Evolutionary conservation across 768 basidiomycete genomes (phyloP).

Genomic region (Serpula lacrymans): DNA sequence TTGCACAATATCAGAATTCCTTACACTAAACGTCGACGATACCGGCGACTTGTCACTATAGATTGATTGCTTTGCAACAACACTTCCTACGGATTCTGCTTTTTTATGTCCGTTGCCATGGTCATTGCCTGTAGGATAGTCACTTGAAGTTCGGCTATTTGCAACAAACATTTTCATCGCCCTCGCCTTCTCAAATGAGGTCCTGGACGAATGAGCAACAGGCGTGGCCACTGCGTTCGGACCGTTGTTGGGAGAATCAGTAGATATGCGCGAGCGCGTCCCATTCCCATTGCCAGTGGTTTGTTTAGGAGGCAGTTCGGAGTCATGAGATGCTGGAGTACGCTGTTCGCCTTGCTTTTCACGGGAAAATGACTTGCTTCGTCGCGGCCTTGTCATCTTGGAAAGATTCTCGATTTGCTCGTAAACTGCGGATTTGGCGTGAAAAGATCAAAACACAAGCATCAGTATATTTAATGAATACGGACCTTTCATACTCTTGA

Average conservation of each 20-base stretch:
- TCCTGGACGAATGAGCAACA: slow-evolving; percentile 34
- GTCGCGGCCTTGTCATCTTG: slow-evolving; percentile 51
- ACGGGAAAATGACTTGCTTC: slow-evolving; percentile 68
- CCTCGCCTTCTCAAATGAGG: slow-evolving; percentile 64
- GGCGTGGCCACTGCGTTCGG: slow-evolving; percentile 9
- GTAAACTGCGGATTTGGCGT: slow-evolving; percentile 50
- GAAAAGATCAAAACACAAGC: slow-evolving; percentile 14
- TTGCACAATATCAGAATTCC: too few species aligned
- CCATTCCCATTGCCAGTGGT: slow-evolving; percentile 18
- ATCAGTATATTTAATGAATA: slow-evolving; percentile 5
- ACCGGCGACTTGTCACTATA: slow-evolving; percentile 33
- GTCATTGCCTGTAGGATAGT: slow-evolving; percentile 38
- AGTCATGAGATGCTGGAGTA: slow-evolving; percentile 26
- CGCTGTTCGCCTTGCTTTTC: slow-evolving; percentile 48
- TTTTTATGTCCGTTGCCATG: slow-evolving; percentile 49
- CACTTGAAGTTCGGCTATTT: slow-evolving; percentile 36
- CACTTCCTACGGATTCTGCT: slow-evolving; percentile 52
- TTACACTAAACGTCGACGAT: slow-evolving; percentile 31
- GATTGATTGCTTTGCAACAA: slow-evolving; percentile 40
- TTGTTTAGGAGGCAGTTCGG: slow-evolving; percentile 18
- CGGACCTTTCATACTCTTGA: slow-evolving; percentile 84
- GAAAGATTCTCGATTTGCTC: slow-evolving; percentile 72
- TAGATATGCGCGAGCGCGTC: slow-evolving; percentile 33
- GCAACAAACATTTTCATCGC: slow-evolving; percentile 55
- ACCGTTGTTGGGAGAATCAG: slow-evolving; percentile 33